A percentile compares a stretch with the other conserved stretches of the same genome.
Conservation (phyloP, 2,329 filamentous ascomycete species). For the Endothia cerciana region DNA sequence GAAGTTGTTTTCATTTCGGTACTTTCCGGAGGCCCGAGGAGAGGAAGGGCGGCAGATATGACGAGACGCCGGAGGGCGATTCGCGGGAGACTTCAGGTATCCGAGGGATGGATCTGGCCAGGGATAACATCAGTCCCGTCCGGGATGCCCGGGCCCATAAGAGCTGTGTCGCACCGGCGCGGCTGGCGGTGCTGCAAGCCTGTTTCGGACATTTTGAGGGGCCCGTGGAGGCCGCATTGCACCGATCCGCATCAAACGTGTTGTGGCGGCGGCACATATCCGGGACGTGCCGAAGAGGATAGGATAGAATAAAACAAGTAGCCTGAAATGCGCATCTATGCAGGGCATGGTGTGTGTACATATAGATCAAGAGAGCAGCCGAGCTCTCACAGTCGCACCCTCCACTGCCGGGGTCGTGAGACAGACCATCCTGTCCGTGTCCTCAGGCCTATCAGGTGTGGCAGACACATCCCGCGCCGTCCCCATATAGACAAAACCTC, state of each 20-base stretch:
- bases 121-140: too few relatives aligned
- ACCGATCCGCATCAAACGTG: background rate
- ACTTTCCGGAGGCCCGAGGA: constrained; percentile 31
- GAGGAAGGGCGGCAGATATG: constrained; percentile 15
- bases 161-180: background rate
- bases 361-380: background rate
- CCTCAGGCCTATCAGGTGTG: too few relatives aligned
- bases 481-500: too few relatives aligned
- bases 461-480: too few relatives aligned
- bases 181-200: background rate
- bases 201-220: constrained; percentile 23
- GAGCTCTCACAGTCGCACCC: background rate
- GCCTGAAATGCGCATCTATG: background rate
- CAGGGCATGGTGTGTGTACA: background rate
- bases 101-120: background rate
- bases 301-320: too few relatives aligned
- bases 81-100: too few relatives aligned
- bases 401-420: background rate
- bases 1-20: constrained; percentile 33
- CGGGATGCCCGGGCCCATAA: too few relatives aligned
- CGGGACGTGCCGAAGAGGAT: too few relatives aligned
- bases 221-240: constrained; percentile 20
- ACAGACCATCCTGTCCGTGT: too few relatives aligned
- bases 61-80: background rate
- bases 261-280: background rate